Percentiles rank a stretch among this genome's conserved stretches.
Conservation (phyloP, 257 asterid genomes). For the Gentiana macrophylla region DNA sequence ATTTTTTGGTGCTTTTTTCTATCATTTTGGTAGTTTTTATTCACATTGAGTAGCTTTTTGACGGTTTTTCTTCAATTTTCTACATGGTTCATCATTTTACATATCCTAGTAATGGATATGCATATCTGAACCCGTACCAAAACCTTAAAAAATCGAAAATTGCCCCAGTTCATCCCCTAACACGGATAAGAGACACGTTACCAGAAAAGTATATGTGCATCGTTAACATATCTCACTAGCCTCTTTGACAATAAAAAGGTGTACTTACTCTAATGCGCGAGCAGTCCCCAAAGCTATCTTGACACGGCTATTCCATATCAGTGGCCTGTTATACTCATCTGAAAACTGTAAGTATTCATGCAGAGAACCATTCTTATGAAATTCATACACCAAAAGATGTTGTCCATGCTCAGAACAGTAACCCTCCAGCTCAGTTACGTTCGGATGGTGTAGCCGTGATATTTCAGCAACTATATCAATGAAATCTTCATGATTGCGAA, state of each 20-base stretch:
- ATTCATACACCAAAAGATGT: conserved; percentile 70
- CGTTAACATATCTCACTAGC: no score
- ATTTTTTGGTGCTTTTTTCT: no score
- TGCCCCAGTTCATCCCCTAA: no score
- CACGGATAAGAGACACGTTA: no score
- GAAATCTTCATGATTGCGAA: conserved; percentile 57
- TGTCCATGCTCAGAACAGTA: conserved; percentile 93
- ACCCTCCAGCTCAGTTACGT: conserved; percentile 77
- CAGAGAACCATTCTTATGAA: conserved; percentile 69
- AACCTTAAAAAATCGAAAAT: no score
- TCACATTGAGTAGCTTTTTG: no score
- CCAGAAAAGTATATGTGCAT: no score
- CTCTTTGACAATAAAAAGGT: background rate
- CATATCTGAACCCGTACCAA: no score
- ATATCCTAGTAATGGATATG: no score
- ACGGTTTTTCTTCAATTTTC: no score
- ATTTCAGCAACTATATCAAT: conserved; percentile 63
- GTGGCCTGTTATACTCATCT: conserved; percentile 66
- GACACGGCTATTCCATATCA: conserved; percentile 87
- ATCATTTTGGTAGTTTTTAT: no score
- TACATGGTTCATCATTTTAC: no score
- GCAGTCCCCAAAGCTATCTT: conserved; percentile 96
- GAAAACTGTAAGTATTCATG: conserved; percentile 67
- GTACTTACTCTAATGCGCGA: conserved; percentile 80
- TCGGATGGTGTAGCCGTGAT: conserved; percentile 67